These are phyloP conservation scores for Neofusicoccum laricinum DNA, from an alignment of 2,329 filamentous ascomycete species.

Conservation along the genomic window DNA sequence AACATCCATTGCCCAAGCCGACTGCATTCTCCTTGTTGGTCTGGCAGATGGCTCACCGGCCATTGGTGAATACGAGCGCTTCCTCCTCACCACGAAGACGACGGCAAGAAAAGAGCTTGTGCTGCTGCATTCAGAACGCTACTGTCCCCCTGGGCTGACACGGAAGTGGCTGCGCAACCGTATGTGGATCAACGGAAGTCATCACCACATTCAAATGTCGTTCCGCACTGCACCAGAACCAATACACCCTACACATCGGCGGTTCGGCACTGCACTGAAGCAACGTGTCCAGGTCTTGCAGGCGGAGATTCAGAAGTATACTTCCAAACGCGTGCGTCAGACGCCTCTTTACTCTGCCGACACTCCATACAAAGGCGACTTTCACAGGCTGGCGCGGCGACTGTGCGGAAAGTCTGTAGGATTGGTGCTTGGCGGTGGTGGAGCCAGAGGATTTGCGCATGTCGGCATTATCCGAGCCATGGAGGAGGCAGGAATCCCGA, in stretches of 20 bases:
- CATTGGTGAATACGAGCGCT: constrained; percentile 95
- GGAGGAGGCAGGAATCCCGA: constrained; percentile 93
- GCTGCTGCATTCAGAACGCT: constrained; percentile 82
- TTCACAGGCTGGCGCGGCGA: constrained; percentile 84
- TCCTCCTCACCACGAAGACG: constrained; percentile 94
- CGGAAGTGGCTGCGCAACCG: constrained; percentile 83
- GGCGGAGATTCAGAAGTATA: constrained; percentile 97
- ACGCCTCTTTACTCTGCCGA: constrained; percentile 87
- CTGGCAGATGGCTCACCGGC: constrained; percentile 84
- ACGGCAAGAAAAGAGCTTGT: constrained; percentile 93
- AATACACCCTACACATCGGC: constrained; percentile 69
- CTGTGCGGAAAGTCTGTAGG: constrained; percentile 94
- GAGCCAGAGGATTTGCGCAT: constrained; percentile 86
- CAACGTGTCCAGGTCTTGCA: constrained; percentile 91
- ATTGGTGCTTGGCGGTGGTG: constrained; percentile 88
- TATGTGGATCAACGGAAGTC: constrained; percentile 96
- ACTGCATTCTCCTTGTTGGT: constrained; percentile 91
- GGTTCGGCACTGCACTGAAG: constrained; percentile 82
- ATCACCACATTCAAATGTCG: constrained; percentile 96
- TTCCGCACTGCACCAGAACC: constrained; percentile 75
- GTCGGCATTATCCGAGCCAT: constrained; percentile 92
- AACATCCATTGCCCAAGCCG: constrained; percentile 93
- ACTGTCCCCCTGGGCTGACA: constrained; percentile 79
- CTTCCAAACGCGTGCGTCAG: constrained; percentile 85
- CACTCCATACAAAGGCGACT: constrained; percentile 92